These are phyloP conservation scores for Clarireedia hainanense DNA, from an alignment of 2,329 filamentous ascomycete genomes.

Conservation along the genomic window DNA sequence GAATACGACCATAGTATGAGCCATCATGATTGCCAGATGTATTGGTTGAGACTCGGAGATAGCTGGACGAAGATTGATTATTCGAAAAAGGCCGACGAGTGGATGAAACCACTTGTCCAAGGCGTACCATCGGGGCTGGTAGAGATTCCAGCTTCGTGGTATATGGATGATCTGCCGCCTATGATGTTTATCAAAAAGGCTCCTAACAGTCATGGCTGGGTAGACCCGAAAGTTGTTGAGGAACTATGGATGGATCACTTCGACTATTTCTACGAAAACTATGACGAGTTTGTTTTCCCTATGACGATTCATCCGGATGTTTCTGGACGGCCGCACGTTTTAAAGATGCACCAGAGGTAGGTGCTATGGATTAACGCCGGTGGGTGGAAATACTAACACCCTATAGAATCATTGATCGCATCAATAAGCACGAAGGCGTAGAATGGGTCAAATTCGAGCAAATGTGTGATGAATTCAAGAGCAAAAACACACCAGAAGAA, in stretches of 20 bases:
- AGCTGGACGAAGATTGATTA: conserved; percentile 64
- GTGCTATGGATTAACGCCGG: conserved; percentile 44
- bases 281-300: conserved; percentile 70
- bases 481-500: conserved; percentile 47
- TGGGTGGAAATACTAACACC: conserved; percentile 23
- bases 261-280: conserved; percentile 68
- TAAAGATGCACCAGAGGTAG: conserved; percentile 63
- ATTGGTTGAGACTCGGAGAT: conserved; percentile 56
- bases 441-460: conserved; percentile 64
- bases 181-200: conserved; percentile 68
- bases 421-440: conserved; percentile 53
- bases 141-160: conserved; percentile 58
- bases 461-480: conserved; percentile 67
- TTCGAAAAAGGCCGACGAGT: conserved; percentile 48
- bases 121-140: conserved; percentile 55
- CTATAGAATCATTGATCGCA: conserved; percentile 58
- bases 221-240: conserved; percentile 43
- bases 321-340: conserved; percentile 60
- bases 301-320: conserved; percentile 73
- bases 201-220: conserved; percentile 54
- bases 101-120: conserved; percentile 58
- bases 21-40: conserved; percentile 57
- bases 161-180: conserved; percentile 53
- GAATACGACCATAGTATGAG: conserved; percentile 63
- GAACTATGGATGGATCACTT: conserved; percentile 44